A percentile compares a stretch with the other conserved stretches of the same genome.
These are phyloP conservation scores for Hygrophoropsis aurantiaca DNA, from an alignment of 768 basidiomycete genomes.

Conservation along the genomic window DNA sequence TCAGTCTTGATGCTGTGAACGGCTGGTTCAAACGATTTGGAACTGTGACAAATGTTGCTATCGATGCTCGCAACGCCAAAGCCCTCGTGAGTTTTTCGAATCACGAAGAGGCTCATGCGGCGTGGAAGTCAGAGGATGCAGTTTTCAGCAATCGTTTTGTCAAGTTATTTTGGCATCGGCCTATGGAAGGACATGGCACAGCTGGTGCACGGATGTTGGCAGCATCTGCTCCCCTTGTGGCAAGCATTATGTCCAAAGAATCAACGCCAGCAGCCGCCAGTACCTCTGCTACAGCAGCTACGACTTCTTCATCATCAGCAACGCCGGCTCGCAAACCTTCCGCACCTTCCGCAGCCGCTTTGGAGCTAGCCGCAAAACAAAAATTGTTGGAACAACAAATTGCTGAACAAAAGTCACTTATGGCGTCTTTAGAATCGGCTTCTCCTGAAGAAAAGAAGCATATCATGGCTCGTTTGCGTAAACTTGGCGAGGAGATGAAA, in stretches of 20 bases:
- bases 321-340: slow-evolving; percentile 37
- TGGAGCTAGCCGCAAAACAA: slow-evolving; percentile 70
- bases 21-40: slow-evolving; percentile 93
- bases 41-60: slow-evolving; percentile 87
- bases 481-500: slow-evolving; percentile 80
- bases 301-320: slow-evolving; percentile 23
- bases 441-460: slow-evolving; percentile 73
- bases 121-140: slow-evolving; percentile 94
- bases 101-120: slow-evolving; percentile 81
- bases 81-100: slow-evolving; percentile 85
- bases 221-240: slow-evolving; percentile 75
- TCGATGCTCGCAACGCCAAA: slow-evolving; percentile 72
- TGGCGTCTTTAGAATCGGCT: slow-evolving; percentile 65
- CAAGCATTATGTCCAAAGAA: slow-evolving; percentile 52
- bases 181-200: slow-evolving; percentile 88
- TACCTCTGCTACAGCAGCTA: slow-evolving; percentile 14
- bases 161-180: slow-evolving; percentile 94
- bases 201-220: slow-evolving; percentile 76
- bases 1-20: slow-evolving; percentile 76
- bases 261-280: slow-evolving; percentile 11
- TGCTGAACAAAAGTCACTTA: slow-evolving; percentile 83
- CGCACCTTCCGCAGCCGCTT: slow-evolving; percentile 33
- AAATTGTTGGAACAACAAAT: slow-evolving; percentile 80
- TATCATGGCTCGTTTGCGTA: slow-evolving; percentile 73
- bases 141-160: slow-evolving; percentile 94